Evolutionary conservation across 352 stramenopile genomes (phyloP).

Genomic region (Pythium folliculosum): DNA sequence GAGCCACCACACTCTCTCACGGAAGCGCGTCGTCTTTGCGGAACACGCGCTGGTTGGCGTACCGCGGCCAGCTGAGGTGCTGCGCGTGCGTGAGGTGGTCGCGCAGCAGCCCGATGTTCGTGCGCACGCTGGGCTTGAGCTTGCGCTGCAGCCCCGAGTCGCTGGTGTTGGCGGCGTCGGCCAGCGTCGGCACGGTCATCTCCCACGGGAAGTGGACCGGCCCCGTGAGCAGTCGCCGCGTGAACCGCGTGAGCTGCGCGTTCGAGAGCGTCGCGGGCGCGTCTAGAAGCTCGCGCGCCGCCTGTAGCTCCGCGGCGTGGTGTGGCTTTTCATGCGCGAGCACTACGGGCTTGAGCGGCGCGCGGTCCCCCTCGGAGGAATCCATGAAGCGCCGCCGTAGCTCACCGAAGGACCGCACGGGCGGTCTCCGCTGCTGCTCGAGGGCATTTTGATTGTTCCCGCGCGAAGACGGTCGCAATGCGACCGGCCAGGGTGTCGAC

Average conservation of each 20-base stretch:
- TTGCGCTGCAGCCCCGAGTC: conserved; percentile 50
- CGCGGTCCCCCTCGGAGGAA: not conserved
- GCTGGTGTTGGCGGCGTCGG: not conserved
- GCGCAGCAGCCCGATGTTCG: conserved; percentile 55
- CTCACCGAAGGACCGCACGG: conserved; percentile 29
- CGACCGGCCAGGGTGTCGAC: conserved; percentile 47
- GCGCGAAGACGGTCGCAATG: conserved; percentile 3
- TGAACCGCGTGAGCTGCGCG: conserved; percentile 38
- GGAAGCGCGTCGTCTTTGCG: conserved; percentile 21
- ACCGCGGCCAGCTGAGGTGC: conserved; percentile 55
- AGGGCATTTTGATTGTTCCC: conserved; percentile 5
- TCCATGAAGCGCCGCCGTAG: conserved; percentile 31
- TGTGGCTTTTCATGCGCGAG: conserved; percentile 22
- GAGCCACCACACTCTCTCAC: not conserved
- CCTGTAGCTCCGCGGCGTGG: conserved; percentile 18
- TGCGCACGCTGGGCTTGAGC: conserved; percentile 59
- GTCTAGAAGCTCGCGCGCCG: conserved; percentile 23
- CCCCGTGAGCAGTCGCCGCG: conserved; percentile 41
- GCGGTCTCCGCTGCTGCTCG: not conserved
- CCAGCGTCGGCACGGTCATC: conserved; percentile 52
- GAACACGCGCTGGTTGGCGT: conserved; percentile 37
- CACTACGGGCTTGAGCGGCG: conserved; percentile 31
- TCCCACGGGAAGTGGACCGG: conserved; percentile 71
- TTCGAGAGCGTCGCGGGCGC: conserved; percentile 7
- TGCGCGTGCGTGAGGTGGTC: conserved; percentile 60